Base-by-base conservation (phyloP, 2,329 filamentous ascomycete species). In the Fusarium longipes region DNA sequence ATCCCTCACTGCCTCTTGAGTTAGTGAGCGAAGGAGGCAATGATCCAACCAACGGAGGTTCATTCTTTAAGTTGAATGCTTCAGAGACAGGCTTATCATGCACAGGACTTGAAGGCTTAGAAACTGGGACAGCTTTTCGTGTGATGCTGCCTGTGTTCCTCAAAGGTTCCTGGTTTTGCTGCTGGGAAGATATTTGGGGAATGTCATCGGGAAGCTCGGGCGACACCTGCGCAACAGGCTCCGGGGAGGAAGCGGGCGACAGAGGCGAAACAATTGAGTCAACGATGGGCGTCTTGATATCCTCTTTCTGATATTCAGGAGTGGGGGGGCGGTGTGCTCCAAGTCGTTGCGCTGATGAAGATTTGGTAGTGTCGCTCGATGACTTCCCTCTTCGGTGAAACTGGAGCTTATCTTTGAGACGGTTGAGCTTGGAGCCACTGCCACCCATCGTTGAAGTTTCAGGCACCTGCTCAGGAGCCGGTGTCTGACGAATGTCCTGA, bases 241-340 rank as follows among this genome's bases (percentile, higher is more conserved):
- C 80, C 3, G 81, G 78, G 5, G 82, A 83, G 5, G 81, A 78
- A 12, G 79, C 80, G 8, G 82, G 82, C 9, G 83, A 84, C 4
- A 79, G 73, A 6, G 82, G 82, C 4, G 82, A 82, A 24, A 79
- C 74, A 44, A 80, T 74, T 4, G 73, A 74, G 25, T 80, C 76
- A 36, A 78, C 59, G 9, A 76, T 70, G 4, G 78, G 75, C 15
- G 77, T 77, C 60, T 77, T 77, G 50, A 78, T 72, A 57, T 84
- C 82, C 40, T 80, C 77, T 20, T 78, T 78, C 36, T 79, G 79
- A 57, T 85, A 84, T 42, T 85, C 83, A 17, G 83, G 83, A 3
- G 83, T 85, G 2, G 83, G 83, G 11, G 82, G 81, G 3, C 82
- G 78, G 36, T 78, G 76, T 40, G 69, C 60, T 24, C 70, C 70